These are phyloP conservation scores for Ilex aquifolium DNA, from an alignment of 257 asterid species.

Conservation along the genomic window DNA sequence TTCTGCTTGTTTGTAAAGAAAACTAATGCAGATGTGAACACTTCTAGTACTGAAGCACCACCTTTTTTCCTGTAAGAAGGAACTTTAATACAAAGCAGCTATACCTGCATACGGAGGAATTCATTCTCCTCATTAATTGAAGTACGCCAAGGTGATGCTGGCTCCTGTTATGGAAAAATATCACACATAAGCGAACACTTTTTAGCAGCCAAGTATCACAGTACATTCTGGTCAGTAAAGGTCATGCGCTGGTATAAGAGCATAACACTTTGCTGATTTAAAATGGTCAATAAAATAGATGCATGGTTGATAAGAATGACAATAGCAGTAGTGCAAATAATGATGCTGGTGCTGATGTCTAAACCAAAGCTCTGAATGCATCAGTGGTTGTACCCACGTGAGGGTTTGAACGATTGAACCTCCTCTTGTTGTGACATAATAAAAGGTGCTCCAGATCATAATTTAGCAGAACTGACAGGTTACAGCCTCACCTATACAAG, in stretches of 20 bases:
- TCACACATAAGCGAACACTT: constrained; percentile 10
- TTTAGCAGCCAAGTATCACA: background rate
- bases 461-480: too few species aligned
- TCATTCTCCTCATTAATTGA: constrained; percentile 86
- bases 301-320: too few species aligned
- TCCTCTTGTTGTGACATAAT: too few species aligned
- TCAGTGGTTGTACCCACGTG: too few species aligned
- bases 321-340: too few species aligned
- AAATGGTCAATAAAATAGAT: too few species aligned
- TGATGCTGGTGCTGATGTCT: too few species aligned
- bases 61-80: background rate
- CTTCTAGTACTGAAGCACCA: background rate
- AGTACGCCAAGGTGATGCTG: constrained; percentile 74
- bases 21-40: background rate
- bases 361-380: too few species aligned
- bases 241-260: background rate
- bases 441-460: too few species aligned
- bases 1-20: background rate
- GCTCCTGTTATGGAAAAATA: constrained; percentile 29
- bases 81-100: background rate
- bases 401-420: too few species aligned
- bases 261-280: too few species aligned
- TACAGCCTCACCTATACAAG: too few species aligned
- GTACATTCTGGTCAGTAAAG: background rate
- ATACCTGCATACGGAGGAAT: constrained; percentile 91